phyloP scores from a whole-genome alignment of 495 filamentous ascomycete species.

The Thermochaetoides thermophila region DNA sequence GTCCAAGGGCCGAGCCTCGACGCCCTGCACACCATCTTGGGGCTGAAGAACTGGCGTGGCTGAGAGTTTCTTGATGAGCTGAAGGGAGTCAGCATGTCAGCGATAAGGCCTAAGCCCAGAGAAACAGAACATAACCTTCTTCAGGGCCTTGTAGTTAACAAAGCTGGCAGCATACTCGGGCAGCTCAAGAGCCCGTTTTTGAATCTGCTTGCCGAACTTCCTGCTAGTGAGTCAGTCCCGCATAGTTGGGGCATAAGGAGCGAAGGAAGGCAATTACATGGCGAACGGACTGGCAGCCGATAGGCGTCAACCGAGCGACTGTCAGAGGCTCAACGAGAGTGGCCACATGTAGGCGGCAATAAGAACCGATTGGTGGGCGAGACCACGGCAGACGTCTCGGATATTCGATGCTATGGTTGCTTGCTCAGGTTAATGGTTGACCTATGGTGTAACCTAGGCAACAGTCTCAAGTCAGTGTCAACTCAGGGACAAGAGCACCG shows the following conservation, averaged over 20 bases:
- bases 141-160: constrained; percentile 97
- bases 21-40: constrained; percentile 39
- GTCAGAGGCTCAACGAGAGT: too few relatives aligned
- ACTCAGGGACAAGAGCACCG: too few relatives aligned
- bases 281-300: neutral
- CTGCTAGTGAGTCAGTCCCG: constrained; percentile 27
- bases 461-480: too few relatives aligned
- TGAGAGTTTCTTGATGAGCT: constrained; percentile 98
- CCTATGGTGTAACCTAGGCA: too few relatives aligned
- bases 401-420: too few relatives aligned
- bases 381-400: too few relatives aligned
- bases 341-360: too few relatives aligned
- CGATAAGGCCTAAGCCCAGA: too few relatives aligned
- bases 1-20: constrained; percentile 34
- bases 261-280: constrained; percentile 2
- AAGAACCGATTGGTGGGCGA: too few relatives aligned
- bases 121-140: too few relatives aligned
- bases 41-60: constrained; percentile 71
- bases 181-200: constrained; percentile 95
- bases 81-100: constrained; percentile 9
- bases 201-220: constrained; percentile 99
- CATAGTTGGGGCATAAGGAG: neutral
- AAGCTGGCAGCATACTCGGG: constrained; percentile 98
- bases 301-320: too few relatives aligned
- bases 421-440: too few relatives aligned